These are phyloP conservation scores for Pseudogymnoascus sp. DNA, from an alignment of 2,329 filamentous ascomycete species.

Conservation along the genomic window DNA sequence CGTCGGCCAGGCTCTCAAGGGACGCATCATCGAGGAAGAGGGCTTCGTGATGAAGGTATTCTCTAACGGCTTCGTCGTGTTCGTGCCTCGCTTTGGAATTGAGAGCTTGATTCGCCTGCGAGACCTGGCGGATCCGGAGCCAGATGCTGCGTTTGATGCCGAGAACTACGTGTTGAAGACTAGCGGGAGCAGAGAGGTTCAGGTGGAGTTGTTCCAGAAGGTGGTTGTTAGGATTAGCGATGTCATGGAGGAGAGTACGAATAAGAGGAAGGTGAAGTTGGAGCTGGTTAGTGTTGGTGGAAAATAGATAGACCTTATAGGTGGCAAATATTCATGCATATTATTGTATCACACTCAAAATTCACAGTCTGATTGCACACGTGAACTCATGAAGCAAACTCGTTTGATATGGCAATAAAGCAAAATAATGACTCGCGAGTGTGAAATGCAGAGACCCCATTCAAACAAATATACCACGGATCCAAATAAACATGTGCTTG, in stretches of 20 bases:
- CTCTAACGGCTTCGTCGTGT: constrained; percentile 93
- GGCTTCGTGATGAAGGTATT: constrained; percentile 97
- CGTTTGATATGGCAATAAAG: background rate
- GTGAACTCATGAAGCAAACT: background rate
- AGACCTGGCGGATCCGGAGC: constrained; percentile 71
- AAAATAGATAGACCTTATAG: background rate
- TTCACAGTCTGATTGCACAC: background rate
- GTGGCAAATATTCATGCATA: background rate
- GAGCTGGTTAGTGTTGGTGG: constrained; percentile 43
- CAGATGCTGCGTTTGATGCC: constrained; percentile 74
- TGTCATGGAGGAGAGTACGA: constrained; percentile 89
- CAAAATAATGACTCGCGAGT: background rate
- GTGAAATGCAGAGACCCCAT: background rate
- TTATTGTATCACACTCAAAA: background rate
- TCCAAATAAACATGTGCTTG: background rate
- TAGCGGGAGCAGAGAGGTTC: constrained; percentile 46
- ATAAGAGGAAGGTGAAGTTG: constrained; percentile 85
- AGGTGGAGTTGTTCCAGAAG: constrained; percentile 84
- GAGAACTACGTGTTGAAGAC: constrained; percentile 73
- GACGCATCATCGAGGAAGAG: constrained; percentile 67
- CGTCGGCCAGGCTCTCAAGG: constrained; percentile 91
- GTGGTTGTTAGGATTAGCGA: constrained; percentile 84
- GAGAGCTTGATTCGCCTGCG: constrained; percentile 82
- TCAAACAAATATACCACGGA: background rate
- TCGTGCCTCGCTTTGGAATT: constrained; percentile 92